Evolutionary conservation across 768 basidiomycete species (phyloP), one percentile per base, ranked within the genome.

Genomic region (Fomitopsis serialis): DNA sequence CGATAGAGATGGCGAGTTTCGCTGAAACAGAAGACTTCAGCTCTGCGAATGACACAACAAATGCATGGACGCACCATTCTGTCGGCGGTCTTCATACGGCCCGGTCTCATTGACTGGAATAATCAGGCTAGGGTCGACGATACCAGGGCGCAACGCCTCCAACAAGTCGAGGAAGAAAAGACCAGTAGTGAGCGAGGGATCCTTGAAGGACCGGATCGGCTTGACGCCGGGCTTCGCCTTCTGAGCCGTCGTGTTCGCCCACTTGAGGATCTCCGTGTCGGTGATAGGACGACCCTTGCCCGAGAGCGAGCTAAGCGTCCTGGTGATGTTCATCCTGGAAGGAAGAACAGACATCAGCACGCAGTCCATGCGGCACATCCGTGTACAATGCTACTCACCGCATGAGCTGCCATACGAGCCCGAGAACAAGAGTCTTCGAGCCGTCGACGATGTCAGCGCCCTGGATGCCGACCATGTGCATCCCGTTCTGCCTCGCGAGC

Each of bases 381-480:
- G n/a, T 12, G 13, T 2, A 22, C 3, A 15, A 44, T 19, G 19
- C n/a, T n/a, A 70, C 80, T 34, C 45, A 89, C 89, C 91, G 76
- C 95, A 98, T 98, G 50, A 97, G 75, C 65, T 98, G 97, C 97
- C 97, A 99, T 0, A 98, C 94, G 34, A 98, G 80, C 27, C 96
- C 97, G 25, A 99, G 81, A 6, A 98, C 94, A 51, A 99, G 76
- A 3, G 95, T 98, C 72, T 85, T 89, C 48, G 75, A 76, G n/a
- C 87, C 93, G 63, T 99, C 96, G 54, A 95, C 92, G 59, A 99
- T 95, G 69, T 98, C 96, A 1, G 96, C 85, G 12, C 97, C 97
- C 67, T 99, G 97, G 57, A 98, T 98, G 7, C 96, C 95, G 44
- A 99, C 94, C 56, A 99, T 74, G 66, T 90, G 92, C 90, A 99